These are phyloP conservation scores for Chalciporus chontae DNA, from an alignment of 768 basidiomycete genomes.

Conservation along the genomic window DNA sequence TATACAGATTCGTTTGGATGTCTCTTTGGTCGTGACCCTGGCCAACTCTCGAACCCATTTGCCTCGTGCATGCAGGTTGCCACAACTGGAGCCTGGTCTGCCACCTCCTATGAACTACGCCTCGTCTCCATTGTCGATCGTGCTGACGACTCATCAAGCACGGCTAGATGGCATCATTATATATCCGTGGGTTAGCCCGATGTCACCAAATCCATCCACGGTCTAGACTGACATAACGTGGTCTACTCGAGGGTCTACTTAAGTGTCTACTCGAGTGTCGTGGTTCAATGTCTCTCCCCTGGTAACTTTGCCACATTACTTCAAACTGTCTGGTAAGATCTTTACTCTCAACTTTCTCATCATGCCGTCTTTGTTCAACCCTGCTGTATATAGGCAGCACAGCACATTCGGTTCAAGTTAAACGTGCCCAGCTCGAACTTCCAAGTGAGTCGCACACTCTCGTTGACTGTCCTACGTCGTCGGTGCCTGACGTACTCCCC, in stretches of 20 bases:
- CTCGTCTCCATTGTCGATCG: not conserved
- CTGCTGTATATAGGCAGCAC: not conserved
- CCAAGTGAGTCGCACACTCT: conserved; percentile 3
- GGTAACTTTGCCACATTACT: no score
- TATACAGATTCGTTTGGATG: no score
- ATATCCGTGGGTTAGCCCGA: not conserved
- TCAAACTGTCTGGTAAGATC: no score
- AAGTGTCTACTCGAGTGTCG: not conserved
- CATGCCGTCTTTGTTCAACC: not conserved
- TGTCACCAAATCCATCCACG: conserved; percentile 13
- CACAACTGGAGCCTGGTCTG: no score
- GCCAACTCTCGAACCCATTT: not conserved
- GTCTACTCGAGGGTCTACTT: not conserved
- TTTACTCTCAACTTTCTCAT: not conserved
- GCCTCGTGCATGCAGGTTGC: no score
- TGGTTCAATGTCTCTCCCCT: not conserved
- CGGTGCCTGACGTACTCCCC: conserved; percentile 7
- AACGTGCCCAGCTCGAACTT: not conserved
- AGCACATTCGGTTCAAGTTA: not conserved
- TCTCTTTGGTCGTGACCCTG: not conserved
- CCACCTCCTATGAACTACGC: not conserved
- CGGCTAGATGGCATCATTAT: not conserved
- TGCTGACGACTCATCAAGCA: not conserved
- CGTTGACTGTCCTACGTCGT: not conserved
- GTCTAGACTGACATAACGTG: conserved; percentile 10